Evolutionary conservation across 1,284 basidiomycete genomes (phyloP).

Genomic region (Pascua sp.): DNA sequence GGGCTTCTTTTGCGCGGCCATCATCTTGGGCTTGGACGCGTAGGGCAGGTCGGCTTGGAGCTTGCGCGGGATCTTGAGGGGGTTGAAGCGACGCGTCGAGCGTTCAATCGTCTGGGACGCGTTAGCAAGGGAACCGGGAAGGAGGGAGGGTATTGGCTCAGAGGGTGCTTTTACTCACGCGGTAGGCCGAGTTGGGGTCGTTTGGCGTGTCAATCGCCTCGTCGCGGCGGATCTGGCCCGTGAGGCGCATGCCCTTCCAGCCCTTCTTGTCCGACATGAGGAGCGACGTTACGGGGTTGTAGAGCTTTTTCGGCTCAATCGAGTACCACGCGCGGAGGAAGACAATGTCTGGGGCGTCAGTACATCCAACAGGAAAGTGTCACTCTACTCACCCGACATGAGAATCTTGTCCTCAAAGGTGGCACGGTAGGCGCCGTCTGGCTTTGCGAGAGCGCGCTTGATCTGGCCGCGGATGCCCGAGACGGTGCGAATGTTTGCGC

Average conservation of each 20-base stretch:
- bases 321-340: conserved; percentile 97
- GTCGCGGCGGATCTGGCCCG: conserved; percentile 83
- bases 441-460: conserved; percentile 90
- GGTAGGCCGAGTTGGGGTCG: conserved; percentile 83
- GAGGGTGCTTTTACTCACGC: conserved; percentile 32
- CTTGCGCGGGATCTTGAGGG: conserved; percentile 81
- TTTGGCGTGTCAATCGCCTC: conserved; percentile 78
- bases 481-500: conserved; percentile 90
- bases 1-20: conserved; percentile 66
- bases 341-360: conserved; percentile 68
- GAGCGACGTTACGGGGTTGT: conserved; percentile 93
- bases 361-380: not conserved
- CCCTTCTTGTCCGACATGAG: conserved; percentile 70
- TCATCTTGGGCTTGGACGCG: conserved; percentile 84
- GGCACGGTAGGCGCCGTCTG: conserved; percentile 91
- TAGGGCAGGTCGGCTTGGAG: conserved; percentile 86
- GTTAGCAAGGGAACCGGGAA: too few relatives aligned
- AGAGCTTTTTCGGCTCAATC: conserved; percentile 89
- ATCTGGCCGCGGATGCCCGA: conserved; percentile 94
- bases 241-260: conserved; percentile 93
- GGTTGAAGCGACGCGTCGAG: conserved; percentile 80
- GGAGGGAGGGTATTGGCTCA: too few relatives aligned
- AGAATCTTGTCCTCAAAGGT: conserved; percentile 98
- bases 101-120: conserved; percentile 71
- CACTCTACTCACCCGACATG: conserved; percentile 71